Base-by-base conservation (phyloP, 2,329 filamentous ascomycete species). In the Aquanectria penicillioides region DNA sequence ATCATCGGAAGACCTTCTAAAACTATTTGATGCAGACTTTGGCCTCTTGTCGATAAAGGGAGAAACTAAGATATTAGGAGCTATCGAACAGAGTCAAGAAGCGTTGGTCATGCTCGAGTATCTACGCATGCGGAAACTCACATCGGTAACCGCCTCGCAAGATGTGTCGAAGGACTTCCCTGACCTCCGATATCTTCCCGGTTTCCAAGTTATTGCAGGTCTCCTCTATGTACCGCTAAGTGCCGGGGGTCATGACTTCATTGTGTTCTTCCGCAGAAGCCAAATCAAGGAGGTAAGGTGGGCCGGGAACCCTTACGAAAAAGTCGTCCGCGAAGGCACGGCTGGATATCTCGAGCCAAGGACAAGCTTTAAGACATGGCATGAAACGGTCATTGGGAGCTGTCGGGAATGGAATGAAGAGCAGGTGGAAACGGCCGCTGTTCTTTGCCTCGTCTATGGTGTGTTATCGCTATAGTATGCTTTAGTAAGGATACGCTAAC, bases 331-430 rank as follows among this genome's bases (percentile, higher is more conserved):
- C 66, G 84, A 90, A 69, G 90, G 91, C 1, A 94, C 90, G 0
- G 83, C 87, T 28, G 86, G 85, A 1, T 93, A 90, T 64, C 78
- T 96, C 0, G 92, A 96, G 70, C 93, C 93, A 0, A 83, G 89
- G 62, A 91, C 86, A 70, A 91, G 91, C 70, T 96, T 96, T 77
- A 89, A 89, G 69, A 86, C 83, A 1, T 96, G 92, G 93, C 86
- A 85, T 25, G 93, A 97, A 74, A 93, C 86, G 0, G 88, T 97
- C 0, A 74, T 93, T 10, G 92, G 92, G 5, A 93, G 91, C 74
- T 94, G 91, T 66, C 86, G 91, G 18, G 93, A 97, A 66, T 97
- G 93, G 93, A 89, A 88, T 0, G 92, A 95, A 70, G 91, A 96
- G 62, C 92, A 97, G 71, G 84, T 96, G 3, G 93, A 97, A 74